Evolutionary conservation across 176 grass and related monocot genomes (phyloP).

Genomic region (Phragmites australis): DNA sequence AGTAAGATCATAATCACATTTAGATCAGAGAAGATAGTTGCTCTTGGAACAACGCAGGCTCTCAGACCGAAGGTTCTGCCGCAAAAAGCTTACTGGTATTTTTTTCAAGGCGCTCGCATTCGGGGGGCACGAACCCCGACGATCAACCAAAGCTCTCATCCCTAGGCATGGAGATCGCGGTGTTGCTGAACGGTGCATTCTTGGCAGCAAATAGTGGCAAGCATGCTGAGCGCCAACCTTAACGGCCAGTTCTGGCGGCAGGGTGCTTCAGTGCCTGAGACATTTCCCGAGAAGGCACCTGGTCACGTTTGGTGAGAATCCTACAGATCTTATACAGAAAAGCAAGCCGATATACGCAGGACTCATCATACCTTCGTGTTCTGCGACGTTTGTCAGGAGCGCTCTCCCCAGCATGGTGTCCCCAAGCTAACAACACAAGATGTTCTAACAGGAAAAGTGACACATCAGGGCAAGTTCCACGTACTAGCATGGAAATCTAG

Average conservation of each 20-base stretch:
- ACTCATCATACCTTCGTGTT: background rate
- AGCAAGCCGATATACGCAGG: background rate
- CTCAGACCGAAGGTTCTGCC: background rate
- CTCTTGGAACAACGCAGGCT: conserved; percentile 7
- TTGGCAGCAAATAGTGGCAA: background rate
- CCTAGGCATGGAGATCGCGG: background rate
- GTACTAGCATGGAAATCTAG: conserved; percentile 11
- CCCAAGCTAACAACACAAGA: conserved; percentile 9
- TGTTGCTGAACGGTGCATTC: background rate
- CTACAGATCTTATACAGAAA: background rate
- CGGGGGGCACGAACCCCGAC: conserved; percentile 22
- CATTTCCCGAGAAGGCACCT: conserved; percentile 2
- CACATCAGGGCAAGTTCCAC: background rate
- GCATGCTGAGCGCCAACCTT: conserved; percentile 22
- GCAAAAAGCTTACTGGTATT: conserved; percentile 41
- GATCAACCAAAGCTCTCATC: conserved; percentile 14
- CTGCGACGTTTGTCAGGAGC: background rate
- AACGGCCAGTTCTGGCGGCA: background rate
- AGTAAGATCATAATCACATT: conserved; percentile 45
- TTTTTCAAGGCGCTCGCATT: conserved; percentile 42
- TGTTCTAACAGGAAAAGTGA: background rate
- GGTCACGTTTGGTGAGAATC: conserved; percentile 7
- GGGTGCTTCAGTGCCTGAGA: background rate
- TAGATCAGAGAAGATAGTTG: background rate
- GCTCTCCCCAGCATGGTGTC: background rate